A percentile compares a stretch with the other conserved stretches of the same genome.
phyloP scores from a whole-genome alignment of 1,284 basidiomycete species.

The Polyporus tsugae region DNA sequence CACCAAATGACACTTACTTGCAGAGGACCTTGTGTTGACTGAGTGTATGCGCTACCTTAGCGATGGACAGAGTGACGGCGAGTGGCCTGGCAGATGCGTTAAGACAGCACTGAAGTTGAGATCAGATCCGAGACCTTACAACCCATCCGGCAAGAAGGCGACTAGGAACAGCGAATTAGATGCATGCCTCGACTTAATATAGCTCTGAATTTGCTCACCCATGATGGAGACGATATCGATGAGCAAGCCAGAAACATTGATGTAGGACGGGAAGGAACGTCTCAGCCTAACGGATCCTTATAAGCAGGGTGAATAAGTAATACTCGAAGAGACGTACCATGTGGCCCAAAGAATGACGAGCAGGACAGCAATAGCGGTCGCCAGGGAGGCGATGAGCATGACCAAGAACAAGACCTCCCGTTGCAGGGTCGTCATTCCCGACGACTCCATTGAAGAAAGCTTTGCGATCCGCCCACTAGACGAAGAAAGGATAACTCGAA shows the following conservation, averaged over 20 bases:
- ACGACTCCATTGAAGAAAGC: conserved; percentile 53
- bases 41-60: conserved; percentile 58
- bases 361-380: conserved; percentile 52
- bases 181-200: background rate
- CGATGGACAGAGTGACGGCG: conserved; percentile 52
- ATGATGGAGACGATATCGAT: conserved; percentile 67
- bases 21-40: conserved; percentile 65
- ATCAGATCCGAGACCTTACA: conserved; percentile 34
- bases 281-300: conserved; percentile 38
- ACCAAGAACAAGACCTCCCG: conserved; percentile 54
- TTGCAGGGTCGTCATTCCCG: conserved; percentile 51
- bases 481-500: background rate
- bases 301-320: background rate
- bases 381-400: conserved; percentile 50
- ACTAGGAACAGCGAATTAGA: conserved; percentile 42
- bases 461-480: conserved; percentile 63
- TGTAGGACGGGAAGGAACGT: conserved; percentile 58
- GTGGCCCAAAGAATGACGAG: conserved; percentile 67
- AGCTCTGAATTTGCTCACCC: conserved; percentile 24
- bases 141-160: conserved; percentile 62
- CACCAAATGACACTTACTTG: conserved; percentile 47
- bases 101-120: background rate
- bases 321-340: conserved; percentile 43
- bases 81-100: conserved; percentile 45
- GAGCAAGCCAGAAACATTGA: conserved; percentile 59